Conservation (phyloP, 108 stramenopile species). For the Nannochloropsis salina region DNA sequence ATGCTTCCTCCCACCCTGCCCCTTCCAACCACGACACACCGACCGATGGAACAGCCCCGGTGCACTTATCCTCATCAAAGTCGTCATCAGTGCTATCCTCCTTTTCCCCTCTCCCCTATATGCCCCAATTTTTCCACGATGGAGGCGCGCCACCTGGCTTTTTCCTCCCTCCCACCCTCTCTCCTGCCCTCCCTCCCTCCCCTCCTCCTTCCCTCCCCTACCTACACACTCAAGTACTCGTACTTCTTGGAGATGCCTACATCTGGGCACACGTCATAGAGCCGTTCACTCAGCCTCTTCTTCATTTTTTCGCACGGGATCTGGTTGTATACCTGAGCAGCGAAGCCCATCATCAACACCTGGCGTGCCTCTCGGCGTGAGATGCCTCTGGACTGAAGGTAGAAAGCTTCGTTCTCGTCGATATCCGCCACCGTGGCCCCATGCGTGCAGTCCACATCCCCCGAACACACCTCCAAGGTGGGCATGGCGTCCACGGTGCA, state of each 20-base stretch:
- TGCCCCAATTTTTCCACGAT: too few species aligned
- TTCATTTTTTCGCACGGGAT: background rate
- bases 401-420: constrained; percentile 13
- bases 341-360: background rate
- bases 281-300: background rate
- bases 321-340: background rate
- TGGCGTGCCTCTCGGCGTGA: background rate
- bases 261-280: background rate
- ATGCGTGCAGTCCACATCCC: background rate
- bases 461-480: background rate
- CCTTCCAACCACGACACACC: too few species aligned
- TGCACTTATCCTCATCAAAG: too few species aligned
- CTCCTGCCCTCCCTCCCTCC: too few species aligned
- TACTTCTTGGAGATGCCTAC: background rate
- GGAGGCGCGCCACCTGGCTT: too few species aligned
- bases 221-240: background rate
- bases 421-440: background rate
- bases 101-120: too few species aligned
- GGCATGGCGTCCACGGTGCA: background rate
- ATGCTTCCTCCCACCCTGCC: background rate
- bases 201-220: constrained; percentile 6
- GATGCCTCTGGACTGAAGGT: background rate
- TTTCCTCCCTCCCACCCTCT: too few species aligned
- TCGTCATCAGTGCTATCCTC: too few species aligned
- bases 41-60: too few species aligned